Conservation (phyloP, 2,329 filamentous ascomycete species). For the Calonectria honghensis region DNA sequence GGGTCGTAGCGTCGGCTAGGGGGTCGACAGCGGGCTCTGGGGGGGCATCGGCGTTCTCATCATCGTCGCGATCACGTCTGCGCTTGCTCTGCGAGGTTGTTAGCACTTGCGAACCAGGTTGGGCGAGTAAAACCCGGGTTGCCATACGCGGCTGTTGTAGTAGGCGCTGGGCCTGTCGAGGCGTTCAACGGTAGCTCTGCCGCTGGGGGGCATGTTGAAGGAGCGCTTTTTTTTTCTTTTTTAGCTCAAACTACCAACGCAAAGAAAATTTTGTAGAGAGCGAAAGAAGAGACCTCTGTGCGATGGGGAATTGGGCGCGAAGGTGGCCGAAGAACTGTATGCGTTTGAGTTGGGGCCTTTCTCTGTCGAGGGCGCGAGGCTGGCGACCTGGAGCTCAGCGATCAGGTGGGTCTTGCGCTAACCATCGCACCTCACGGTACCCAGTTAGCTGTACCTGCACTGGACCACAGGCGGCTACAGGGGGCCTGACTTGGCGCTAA, state of each 20-base stretch:
- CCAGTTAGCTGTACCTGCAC: conserved; percentile 33
- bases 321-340: not conserved
- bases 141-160: conserved; percentile 85
- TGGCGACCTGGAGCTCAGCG: conserved; percentile 37
- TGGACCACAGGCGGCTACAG: conserved; percentile 31
- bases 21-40: conserved; percentile 78
- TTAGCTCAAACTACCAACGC: not conserved
- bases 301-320: not conserved
- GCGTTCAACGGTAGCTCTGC: conserved; percentile 87
- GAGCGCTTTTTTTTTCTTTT: not conserved
- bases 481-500: conserved; percentile 27
- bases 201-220: conserved; percentile 66
- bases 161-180: conserved; percentile 97
- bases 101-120: conserved; percentile 16
- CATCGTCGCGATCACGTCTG: conserved; percentile 77
- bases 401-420: conserved; percentile 35
- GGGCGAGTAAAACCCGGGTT: not conserved
- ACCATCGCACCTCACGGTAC: conserved; percentile 14
- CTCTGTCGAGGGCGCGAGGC: conserved; percentile 29
- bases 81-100: conserved; percentile 78
- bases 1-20: conserved; percentile 90
- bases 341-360: conserved; percentile 15
- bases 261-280: not conserved
- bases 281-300: not conserved
- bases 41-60: conserved; percentile 64